Percentiles rank a stretch among this genome's conserved stretches.
Conservation (phyloP, 148 eudicot genomes). For the Heliamphora exappendiculata region DNA sequence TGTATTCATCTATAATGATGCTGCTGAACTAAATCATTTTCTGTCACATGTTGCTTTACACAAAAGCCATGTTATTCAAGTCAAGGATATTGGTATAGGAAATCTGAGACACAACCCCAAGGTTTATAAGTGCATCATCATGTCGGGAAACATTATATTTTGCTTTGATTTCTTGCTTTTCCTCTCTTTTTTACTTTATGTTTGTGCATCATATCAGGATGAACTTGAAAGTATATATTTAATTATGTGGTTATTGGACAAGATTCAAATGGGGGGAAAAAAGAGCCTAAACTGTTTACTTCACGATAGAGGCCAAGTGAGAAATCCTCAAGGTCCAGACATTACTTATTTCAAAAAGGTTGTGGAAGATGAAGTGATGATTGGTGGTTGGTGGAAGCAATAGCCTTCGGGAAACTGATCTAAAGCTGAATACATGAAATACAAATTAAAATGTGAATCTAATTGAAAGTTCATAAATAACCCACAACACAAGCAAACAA, state of each 20-base stretch:
- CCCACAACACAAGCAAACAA: not conserved
- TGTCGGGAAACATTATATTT: not conserved
- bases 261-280: not conserved
- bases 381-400: not conserved
- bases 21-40: not conserved
- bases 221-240: not conserved
- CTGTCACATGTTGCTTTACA: not conserved
- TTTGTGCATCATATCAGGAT: not conserved
- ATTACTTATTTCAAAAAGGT: not conserved
- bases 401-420: not conserved
- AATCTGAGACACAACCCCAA: not conserved
- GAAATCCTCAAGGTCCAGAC: not conserved
- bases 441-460: not conserved
- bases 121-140: not conserved
- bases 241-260: not conserved
- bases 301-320: not conserved
- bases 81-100: not conserved
- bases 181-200: not conserved
- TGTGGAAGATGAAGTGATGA: not conserved
- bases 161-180: not conserved
- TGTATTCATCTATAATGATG: not conserved
- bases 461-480: not conserved
- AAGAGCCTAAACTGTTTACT: not conserved
- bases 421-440: not conserved
- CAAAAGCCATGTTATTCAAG: not conserved